Base-by-base conservation (phyloP, 2,329 filamentous ascomycete genomes). In the Scedosporium aurantiacum region DNA sequence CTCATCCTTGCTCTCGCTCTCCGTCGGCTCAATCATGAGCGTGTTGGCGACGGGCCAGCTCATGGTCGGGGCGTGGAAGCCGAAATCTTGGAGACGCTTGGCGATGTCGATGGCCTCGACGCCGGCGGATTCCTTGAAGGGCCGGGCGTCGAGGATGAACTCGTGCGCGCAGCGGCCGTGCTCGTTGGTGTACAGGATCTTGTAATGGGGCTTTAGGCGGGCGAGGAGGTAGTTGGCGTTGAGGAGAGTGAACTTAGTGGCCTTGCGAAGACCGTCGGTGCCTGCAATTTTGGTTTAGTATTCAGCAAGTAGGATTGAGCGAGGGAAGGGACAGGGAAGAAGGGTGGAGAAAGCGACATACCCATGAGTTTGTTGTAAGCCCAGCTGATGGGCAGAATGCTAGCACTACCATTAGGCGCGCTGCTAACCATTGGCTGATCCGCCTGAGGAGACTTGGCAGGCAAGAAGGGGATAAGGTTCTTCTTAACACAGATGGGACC, bases 51-150 rank as follows among this genome's bases (percentile, higher is more conserved):
- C 91, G 1, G 93, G 93, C 90, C 90, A 97, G 72, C 87, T 91
- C 93, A 97, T 97, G 60, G 93, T 97, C 0, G 93, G 93, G 1
- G 92, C 90, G 74, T 97, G 93, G 83, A 97, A 97, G 50, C 93
- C 93, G 72, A 96, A 97, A 72, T 97, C 93, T 75, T 97, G 92
- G 21, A 97, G 84, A 65, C 93, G 90, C 81, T 97, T 97, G 70
- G 93, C 93, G 66, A 97, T 89, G 70, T 97, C 93, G 67, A 96
- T 94, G 32, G 89, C 93, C 76, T 97, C 92, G 67, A 97, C 78
- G 27, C 90, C 91, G 5, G 88, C 85, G 0, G 85, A 84, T 60
- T 92, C 88, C 71, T 90, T 89, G 80, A 97, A 96, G 25, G 85
- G 83, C 23, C 93, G 89, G 5, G 87, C 83, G 68, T 97, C 93